Conservation (phyloP, 768 basidiomycete species). For the Suillus brevipes region DNA sequence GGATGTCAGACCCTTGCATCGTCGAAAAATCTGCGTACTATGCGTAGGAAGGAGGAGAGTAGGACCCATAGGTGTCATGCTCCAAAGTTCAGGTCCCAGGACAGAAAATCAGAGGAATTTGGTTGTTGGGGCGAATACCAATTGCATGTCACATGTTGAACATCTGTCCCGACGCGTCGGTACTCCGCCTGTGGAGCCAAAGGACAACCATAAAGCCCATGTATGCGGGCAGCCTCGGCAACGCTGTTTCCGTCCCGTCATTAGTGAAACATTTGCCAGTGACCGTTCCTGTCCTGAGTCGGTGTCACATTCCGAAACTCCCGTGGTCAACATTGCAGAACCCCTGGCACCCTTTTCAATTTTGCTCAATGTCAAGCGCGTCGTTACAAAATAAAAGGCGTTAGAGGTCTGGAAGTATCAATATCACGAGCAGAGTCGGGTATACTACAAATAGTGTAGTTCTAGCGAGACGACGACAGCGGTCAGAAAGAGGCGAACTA, state of each 20-base stretch:
- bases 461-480: too few species aligned
- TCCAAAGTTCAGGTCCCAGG: not conserved
- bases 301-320: not conserved
- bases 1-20: slow-evolving; percentile 6
- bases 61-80: slow-evolving; percentile 5
- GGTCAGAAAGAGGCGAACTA: too few species aligned
- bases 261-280: not conserved
- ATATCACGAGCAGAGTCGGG: too few species aligned
- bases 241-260: not conserved
- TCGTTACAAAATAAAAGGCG: not conserved
- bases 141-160: not conserved
- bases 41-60: slow-evolving; percentile 11
- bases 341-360: not conserved
- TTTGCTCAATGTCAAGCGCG: not conserved
- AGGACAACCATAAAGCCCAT: not conserved
- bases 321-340: not conserved
- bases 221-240: not conserved
- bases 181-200: not conserved
- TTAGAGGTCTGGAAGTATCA: too few species aligned
- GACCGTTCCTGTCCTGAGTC: not conserved
- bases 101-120: not conserved
- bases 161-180: not conserved
- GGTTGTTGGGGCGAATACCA: not conserved
- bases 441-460: too few species aligned
- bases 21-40: slow-evolving; percentile 10